Conservation (phyloP, 208 protist species). For the Strigomonas galati region DNA sequence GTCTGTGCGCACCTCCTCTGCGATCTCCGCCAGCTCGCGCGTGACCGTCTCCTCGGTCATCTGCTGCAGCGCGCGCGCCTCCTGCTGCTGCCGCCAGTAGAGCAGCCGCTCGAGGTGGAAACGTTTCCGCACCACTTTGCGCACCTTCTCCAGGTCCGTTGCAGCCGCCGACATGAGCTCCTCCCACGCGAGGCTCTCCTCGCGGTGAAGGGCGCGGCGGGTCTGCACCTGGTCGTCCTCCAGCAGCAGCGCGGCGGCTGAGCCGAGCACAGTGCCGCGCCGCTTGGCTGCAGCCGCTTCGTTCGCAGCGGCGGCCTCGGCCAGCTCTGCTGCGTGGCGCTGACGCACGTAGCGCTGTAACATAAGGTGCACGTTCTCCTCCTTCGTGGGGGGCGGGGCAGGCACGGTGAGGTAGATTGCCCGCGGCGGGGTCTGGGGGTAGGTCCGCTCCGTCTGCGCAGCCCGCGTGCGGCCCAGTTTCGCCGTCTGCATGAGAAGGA, state of each 20-base stretch:
- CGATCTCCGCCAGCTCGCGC: neutral
- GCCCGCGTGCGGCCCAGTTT: slow-evolving; percentile 14
- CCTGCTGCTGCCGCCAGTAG: slow-evolving; percentile 64
- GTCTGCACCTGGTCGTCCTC: slow-evolving; percentile 43
- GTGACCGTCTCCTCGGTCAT: neutral
- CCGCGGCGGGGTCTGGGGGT: neutral
- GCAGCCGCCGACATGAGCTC: slow-evolving; percentile 30
- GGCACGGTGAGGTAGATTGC: neutral
- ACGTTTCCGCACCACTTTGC: slow-evolving; percentile 54
- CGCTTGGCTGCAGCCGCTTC: slow-evolving; percentile 20
- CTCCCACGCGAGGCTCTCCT: slow-evolving; percentile 32
- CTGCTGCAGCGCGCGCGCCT: neutral
- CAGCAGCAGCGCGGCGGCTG: slow-evolving; percentile 53
- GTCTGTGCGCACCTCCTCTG: slow-evolving; percentile 3
- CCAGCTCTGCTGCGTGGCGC: slow-evolving; percentile 15
- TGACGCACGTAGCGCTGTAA: slow-evolving; percentile 46
- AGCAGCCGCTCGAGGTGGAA: slow-evolving; percentile 78
- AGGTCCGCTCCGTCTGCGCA: neutral
- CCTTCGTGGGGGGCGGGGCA: neutral
- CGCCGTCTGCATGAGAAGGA: slow-evolving; percentile 5
- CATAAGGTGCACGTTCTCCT: slow-evolving; percentile 25
- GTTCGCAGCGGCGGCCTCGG: slow-evolving; percentile 12
- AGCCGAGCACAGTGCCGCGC: slow-evolving; percentile 61
- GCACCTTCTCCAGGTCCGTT: slow-evolving; percentile 42
- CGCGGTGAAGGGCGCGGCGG: slow-evolving; percentile 23